Conservation (phyloP, 768 basidiomycete species). For the Suillus occidentalis region DNA sequence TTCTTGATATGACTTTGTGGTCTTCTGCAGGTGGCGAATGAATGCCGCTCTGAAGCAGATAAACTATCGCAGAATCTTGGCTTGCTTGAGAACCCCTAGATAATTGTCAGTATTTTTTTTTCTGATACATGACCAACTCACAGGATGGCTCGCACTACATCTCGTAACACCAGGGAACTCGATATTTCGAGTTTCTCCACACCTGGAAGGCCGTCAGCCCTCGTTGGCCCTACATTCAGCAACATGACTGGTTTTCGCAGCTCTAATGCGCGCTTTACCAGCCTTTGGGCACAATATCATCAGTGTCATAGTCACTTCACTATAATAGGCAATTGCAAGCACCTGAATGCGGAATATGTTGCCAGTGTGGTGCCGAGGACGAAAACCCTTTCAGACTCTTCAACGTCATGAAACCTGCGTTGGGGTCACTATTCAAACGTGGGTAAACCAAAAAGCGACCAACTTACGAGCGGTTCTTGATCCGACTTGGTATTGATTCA, state of each 20-base stretch:
- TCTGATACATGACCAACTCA: slow-evolving; percentile 38
- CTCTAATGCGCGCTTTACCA: slow-evolving; percentile 79
- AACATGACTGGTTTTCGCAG: slow-evolving; percentile 76
- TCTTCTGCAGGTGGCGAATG: slow-evolving; percentile 48
- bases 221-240: slow-evolving; percentile 85
- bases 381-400: slow-evolving; percentile 65
- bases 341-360: slow-evolving; percentile 92
- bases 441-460: background rate
- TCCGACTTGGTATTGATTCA: slow-evolving; percentile 69
- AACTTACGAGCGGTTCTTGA: slow-evolving; percentile 73
- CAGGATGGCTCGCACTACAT: slow-evolving; percentile 61
- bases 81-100: slow-evolving; percentile 46
- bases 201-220: slow-evolving; percentile 69
- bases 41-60: slow-evolving; percentile 61
- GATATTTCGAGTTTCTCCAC: slow-evolving; percentile 80
- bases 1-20: slow-evolving; percentile 27
- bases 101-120: slow-evolving; percentile 5
- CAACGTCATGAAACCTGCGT: slow-evolving; percentile 56
- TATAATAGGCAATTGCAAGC: slow-evolving; percentile 1
- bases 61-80: slow-evolving; percentile 45
- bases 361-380: slow-evolving; percentile 89
- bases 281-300: slow-evolving; percentile 38
- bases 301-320: slow-evolving; percentile 1
- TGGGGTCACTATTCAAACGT: background rate
- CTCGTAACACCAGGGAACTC: slow-evolving; percentile 70